Conservation (phyloP, 2,329 filamentous ascomycete species). For the Cyphellophora europaea region DNA sequence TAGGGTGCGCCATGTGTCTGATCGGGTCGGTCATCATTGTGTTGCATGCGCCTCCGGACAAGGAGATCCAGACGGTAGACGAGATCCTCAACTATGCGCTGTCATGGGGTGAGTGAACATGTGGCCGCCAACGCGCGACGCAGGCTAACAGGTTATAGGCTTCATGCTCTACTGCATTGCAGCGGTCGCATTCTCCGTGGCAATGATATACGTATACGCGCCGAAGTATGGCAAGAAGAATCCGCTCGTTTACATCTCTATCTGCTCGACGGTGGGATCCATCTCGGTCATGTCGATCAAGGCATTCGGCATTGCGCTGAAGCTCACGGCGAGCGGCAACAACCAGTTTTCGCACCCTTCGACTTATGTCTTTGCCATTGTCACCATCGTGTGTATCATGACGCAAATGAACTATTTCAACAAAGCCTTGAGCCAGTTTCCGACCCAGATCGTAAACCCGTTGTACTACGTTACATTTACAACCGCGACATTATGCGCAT, state of each 20-base stretch:
- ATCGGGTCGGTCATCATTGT: conserved; percentile 97
- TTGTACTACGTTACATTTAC: conserved; percentile 98
- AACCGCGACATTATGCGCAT: conserved; percentile 84
- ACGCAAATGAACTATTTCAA: conserved; percentile 99
- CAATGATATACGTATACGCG: conserved; percentile 95
- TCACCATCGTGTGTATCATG: conserved; percentile 85
- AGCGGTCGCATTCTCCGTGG: conserved; percentile 71
- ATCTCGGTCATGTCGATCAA: conserved; percentile 99
- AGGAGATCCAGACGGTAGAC: conserved; percentile 83
- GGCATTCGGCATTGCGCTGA: conserved; percentile 94
- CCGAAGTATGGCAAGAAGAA: conserved; percentile 90
- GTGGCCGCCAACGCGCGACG: conserved; percentile 1
- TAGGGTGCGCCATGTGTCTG: conserved; percentile 92
- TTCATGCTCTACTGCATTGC: conserved; percentile 79
- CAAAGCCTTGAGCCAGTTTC: conserved; percentile 93
- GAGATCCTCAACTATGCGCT: conserved; percentile 85
- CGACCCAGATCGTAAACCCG: conserved; percentile 92
- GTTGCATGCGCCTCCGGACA: conserved; percentile 88
- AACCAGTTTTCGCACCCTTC: conserved; percentile 94
- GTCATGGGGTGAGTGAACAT: conserved; percentile 61
- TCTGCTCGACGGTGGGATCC: conserved; percentile 93
- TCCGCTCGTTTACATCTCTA: conserved; percentile 90
- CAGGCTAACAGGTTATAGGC: conserved; percentile 49
- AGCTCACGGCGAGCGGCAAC: conserved; percentile 83
- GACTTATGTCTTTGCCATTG: conserved; percentile 94